phyloP scores from a whole-genome alignment of 352 stramenopile genomes.

The Phytophthora citricola region DNA sequence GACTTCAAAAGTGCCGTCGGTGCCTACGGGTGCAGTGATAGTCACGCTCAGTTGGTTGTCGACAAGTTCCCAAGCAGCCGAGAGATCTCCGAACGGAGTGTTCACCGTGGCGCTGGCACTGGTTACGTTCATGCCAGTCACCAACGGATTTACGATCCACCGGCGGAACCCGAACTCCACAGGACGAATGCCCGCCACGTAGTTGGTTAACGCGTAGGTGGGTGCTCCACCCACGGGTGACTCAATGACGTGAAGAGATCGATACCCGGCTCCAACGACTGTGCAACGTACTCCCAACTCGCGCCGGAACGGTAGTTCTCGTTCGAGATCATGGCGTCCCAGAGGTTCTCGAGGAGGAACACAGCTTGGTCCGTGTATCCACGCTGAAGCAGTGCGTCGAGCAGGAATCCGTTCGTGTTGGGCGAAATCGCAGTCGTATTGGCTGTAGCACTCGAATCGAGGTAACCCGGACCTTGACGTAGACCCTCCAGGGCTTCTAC shows the following conservation, averaged over 20 bases:
- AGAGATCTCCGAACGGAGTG: slow-evolving; percentile 24
- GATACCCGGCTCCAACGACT: slow-evolving; percentile 15
- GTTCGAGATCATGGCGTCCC: slow-evolving; percentile 43
- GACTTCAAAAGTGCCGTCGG: slow-evolving; percentile 25
- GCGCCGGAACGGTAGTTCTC: slow-evolving; percentile 30
- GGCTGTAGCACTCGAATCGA: slow-evolving; percentile 25
- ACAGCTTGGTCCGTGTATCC: slow-evolving; percentile 23
- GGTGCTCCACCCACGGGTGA: slow-evolving; percentile 36
- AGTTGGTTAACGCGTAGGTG: slow-evolving; percentile 41
- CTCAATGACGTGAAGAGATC: slow-evolving; percentile 28
- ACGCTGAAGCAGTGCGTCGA: slow-evolving; percentile 29
- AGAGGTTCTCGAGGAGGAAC: slow-evolving; percentile 42
- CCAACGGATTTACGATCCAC: slow-evolving; percentile 42
- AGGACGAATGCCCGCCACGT: slow-evolving; percentile 33
- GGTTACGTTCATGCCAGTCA: slow-evolving; percentile 25
- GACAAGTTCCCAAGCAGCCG: slow-evolving; percentile 12
- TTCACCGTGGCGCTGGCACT: slow-evolving; percentile 34
- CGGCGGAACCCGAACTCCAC: slow-evolving; percentile 33
- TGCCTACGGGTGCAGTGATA: slow-evolving; percentile 23
- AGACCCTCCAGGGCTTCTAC: slow-evolving; percentile 28
- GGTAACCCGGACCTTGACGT: slow-evolving; percentile 34
- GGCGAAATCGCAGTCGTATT: slow-evolving; percentile 33
- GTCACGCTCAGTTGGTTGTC: slow-evolving; percentile 16
- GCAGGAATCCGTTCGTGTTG: slow-evolving; percentile 40
- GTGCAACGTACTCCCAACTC: slow-evolving; percentile 40